Evolutionary conservation across 208 protist genomes (phyloP).

Genomic region (Endotrypanum monterogeii): DNA sequence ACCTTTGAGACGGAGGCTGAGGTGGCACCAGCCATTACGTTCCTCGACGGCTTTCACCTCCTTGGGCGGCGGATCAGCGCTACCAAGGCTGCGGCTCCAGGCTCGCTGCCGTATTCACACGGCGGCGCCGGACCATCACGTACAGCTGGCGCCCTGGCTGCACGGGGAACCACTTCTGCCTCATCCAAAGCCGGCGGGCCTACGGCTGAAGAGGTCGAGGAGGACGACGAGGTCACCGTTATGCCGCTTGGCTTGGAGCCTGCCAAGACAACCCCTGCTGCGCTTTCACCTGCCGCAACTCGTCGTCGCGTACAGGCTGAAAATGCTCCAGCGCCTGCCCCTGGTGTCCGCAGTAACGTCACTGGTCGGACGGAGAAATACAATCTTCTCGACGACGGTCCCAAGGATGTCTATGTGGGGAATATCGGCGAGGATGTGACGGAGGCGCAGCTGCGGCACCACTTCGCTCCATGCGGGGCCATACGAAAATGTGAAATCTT

Average conservation of each 20-base stretch:
- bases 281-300: neutral
- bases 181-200: neutral
- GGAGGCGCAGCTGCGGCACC: slow-evolving; percentile 71
- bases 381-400: slow-evolving; percentile 77
- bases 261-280: slow-evolving; percentile 9
- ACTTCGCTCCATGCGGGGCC: slow-evolving; percentile 75
- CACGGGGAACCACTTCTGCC: neutral
- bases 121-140: slow-evolving; percentile 19
- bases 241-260: slow-evolving; percentile 48
- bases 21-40: slow-evolving; percentile 66
- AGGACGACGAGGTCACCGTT: slow-evolving; percentile 35
- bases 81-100: slow-evolving; percentile 64
- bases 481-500: slow-evolving; percentile 74
- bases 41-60: slow-evolving; percentile 87
- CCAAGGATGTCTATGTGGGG: slow-evolving; percentile 80
- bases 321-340: slow-evolving; percentile 3
- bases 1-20: slow-evolving; percentile 77
- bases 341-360: slow-evolving; percentile 39
- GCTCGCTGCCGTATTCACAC: slow-evolving; percentile 84
- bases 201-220: slow-evolving; percentile 3
- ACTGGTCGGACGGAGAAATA: slow-evolving; percentile 83
- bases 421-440: slow-evolving; percentile 82
- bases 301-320: slow-evolving; percentile 8
- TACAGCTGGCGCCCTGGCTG: slow-evolving; percentile 3
- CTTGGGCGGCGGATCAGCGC: slow-evolving; percentile 80